Evolutionary conservation across 2,329 filamentous ascomycete species (phyloP).

Genomic region (Pseudovirgaria hyperparasitica): DNA sequence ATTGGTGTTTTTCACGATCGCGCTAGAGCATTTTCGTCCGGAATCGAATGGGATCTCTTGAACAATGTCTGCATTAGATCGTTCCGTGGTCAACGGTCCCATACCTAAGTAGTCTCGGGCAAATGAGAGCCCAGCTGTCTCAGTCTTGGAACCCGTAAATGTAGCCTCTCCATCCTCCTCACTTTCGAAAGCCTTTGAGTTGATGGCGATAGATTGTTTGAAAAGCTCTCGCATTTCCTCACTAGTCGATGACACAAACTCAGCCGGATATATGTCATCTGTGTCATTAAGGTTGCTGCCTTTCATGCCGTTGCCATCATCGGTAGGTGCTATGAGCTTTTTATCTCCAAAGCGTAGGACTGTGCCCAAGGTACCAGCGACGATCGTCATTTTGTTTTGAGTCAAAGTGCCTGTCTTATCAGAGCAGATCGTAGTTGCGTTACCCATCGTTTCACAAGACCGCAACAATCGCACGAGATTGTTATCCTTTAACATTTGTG

Average conservation of each 20-base stretch:
- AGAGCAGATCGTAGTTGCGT: conserved; percentile 64
- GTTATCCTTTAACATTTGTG: conserved; percentile 55
- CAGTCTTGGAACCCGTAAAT: conserved; percentile 67
- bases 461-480: conserved; percentile 56
- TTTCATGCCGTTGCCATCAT: conserved; percentile 21
- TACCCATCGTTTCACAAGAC: conserved; percentile 61
- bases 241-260: conserved; percentile 41
- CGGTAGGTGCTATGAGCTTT: conserved; percentile 16
- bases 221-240: conserved; percentile 42
- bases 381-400: conserved; percentile 44
- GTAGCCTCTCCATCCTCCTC: conserved; percentile 28
- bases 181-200: conserved; percentile 30
- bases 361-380: conserved; percentile 55
- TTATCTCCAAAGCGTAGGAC: conserved; percentile 42
- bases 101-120: conserved; percentile 54
- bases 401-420: conserved; percentile 37
- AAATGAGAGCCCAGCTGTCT: conserved; percentile 61
- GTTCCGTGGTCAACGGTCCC: conserved; percentile 46
- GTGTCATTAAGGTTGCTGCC: conserved; percentile 24
- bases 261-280: conserved; percentile 38
- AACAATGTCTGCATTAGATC: conserved; percentile 46
- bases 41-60: conserved; percentile 51
- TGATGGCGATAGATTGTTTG: conserved; percentile 40
- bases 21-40: conserved; percentile 56
- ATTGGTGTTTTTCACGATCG: conserved; percentile 43